A percentile compares a stretch with the other conserved stretches of the same genome.
phyloP scores from a whole-genome alignment of 1,284 basidiomycete species.

The Fistulina hepatica region DNA sequence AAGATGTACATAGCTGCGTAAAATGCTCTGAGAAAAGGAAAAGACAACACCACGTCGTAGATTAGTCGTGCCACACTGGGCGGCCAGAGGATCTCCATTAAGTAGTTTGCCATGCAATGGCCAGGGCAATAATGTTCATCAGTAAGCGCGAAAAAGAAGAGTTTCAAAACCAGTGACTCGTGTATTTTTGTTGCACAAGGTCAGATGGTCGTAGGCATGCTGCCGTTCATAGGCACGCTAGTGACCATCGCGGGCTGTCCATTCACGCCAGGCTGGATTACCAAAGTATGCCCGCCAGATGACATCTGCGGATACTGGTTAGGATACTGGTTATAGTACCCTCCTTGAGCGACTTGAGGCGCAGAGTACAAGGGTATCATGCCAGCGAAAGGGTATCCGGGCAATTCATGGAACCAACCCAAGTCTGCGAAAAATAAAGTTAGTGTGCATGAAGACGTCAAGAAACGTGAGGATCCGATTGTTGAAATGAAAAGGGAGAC shows the following conservation, averaged over 20 bases:
- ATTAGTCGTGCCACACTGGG: too few species aligned
- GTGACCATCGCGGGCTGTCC: conserved; percentile 52
- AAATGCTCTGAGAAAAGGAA: too few species aligned
- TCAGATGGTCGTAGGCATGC: too few species aligned
- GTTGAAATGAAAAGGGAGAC: conserved; percentile 6
- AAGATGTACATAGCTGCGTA: too few species aligned
- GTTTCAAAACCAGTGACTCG: too few species aligned
- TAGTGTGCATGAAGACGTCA: not conserved
- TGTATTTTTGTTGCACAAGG: too few species aligned
- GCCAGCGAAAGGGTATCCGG: conserved; percentile 36
- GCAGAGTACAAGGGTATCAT: conserved; percentile 17
- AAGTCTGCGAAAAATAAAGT: conserved; percentile 24
- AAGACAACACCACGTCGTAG: too few species aligned
- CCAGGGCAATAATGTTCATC: too few species aligned
- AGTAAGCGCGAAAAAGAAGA: too few species aligned
- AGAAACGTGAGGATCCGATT: not conserved
- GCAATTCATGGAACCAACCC: conserved; percentile 39
- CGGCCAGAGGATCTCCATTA: too few species aligned
- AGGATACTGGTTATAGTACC: conserved; percentile 20
- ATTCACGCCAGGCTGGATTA: conserved; percentile 56
- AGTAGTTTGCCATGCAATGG: too few species aligned
- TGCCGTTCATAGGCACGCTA: conserved; percentile 42
- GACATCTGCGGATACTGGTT: conserved; percentile 28
- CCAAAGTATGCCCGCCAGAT: conserved; percentile 50
- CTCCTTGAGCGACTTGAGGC: conserved; percentile 15